Conservation (phyloP, 148 eudicot species). For the Mesembryanthemum crystallinum region DNA sequence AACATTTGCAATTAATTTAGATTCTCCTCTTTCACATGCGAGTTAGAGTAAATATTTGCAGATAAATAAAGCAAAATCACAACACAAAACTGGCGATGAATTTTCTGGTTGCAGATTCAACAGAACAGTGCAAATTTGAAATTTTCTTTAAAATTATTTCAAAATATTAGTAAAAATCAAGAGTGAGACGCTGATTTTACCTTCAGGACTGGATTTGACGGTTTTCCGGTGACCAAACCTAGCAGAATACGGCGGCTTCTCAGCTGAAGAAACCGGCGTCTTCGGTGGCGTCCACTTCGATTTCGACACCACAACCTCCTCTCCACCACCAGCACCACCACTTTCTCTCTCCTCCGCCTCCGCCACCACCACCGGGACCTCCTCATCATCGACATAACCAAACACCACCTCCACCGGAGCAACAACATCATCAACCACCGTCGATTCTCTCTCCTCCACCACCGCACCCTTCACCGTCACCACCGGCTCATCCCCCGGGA, state of each 20-base stretch:
- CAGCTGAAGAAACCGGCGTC: slow-evolving; percentile 25
- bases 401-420: slow-evolving; percentile 27
- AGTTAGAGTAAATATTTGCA: too few species aligned
- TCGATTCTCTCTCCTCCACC: background rate
- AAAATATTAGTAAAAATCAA: background rate
- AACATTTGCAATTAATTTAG: too few species aligned
- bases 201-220: slow-evolving; percentile 58
- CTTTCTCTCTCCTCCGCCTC: background rate
- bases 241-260: slow-evolving; percentile 60
- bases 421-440: slow-evolving; percentile 2
- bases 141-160: background rate
- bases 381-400: slow-evolving; percentile 23
- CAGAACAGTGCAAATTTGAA: too few species aligned
- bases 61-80: too few species aligned
- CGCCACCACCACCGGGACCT: slow-evolving; percentile 9
- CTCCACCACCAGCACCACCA: too few species aligned
- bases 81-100: too few species aligned
- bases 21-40: too few species aligned
- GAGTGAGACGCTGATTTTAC: slow-evolving; percentile 27
- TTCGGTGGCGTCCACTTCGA: slow-evolving; percentile 26
- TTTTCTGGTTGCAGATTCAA: too few species aligned
- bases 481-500: background rate
- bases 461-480: background rate
- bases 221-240: slow-evolving; percentile 60
- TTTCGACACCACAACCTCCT: slow-evolving; percentile 38